A percentile compares a stretch with the other conserved stretches of the same genome.
Conservation (phyloP, 2,329 filamentous ascomycete species). For the Pseudogymnoascus sp. region DNA sequence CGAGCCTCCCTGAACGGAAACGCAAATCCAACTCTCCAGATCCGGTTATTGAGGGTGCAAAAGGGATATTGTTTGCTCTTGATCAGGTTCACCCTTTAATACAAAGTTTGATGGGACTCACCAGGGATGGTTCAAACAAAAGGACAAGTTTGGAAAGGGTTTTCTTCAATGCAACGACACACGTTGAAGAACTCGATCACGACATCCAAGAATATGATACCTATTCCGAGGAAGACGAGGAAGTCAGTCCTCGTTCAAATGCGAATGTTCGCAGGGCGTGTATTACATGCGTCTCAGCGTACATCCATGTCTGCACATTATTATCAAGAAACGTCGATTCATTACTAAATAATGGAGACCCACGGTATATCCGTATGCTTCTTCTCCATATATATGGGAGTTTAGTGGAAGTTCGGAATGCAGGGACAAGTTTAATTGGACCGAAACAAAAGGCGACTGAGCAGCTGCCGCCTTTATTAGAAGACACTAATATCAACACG, state of each 20-base stretch:
- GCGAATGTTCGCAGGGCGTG: constrained; percentile 59
- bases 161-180: constrained; percentile 60
- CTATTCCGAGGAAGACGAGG: constrained; percentile 42
- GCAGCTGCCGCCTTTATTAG: not conserved
- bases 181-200: constrained; percentile 58
- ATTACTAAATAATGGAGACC: constrained; percentile 58
- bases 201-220: constrained; percentile 57
- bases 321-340: constrained; percentile 55
- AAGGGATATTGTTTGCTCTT: constrained; percentile 59
- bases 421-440: constrained; percentile 22
- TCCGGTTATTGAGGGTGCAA: constrained; percentile 57
- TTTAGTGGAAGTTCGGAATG: constrained; percentile 54
- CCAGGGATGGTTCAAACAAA: constrained; percentile 53
- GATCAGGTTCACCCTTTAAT: constrained; percentile 64
- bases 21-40: constrained; percentile 55
- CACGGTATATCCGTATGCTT: constrained; percentile 59
- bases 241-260: constrained; percentile 45
- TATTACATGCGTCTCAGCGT: constrained; percentile 55
- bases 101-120: constrained; percentile 56
- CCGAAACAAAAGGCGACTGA: constrained; percentile 12
- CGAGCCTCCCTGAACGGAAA: constrained; percentile 55
- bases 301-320: constrained; percentile 57
- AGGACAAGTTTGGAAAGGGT: constrained; percentile 59
- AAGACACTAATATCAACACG: constrained; percentile 27
- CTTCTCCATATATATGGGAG: constrained; percentile 59